Percentiles rank a stretch among this genome's conserved stretches.
Conservation (phyloP, 768 basidiomycete species). For the Suillus alpinus region DNA sequence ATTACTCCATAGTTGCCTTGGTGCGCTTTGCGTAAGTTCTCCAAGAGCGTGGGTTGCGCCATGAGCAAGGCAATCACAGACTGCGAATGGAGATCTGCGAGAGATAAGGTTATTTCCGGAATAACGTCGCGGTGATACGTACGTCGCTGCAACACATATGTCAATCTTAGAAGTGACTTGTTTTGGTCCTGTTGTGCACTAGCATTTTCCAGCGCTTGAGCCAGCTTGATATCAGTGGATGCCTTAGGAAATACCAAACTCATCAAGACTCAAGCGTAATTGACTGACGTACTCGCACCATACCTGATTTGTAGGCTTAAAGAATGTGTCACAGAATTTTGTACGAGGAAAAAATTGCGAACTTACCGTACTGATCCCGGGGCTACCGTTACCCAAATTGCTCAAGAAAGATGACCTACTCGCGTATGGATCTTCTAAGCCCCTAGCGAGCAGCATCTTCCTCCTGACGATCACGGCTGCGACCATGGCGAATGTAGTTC, state of each 20-base stretch:
- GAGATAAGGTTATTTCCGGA: not conserved
- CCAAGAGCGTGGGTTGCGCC: constrained; percentile 73
- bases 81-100: constrained; percentile 66
- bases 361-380: constrained; percentile 51
- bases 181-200: constrained; percentile 78
- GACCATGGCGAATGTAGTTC: constrained; percentile 97
- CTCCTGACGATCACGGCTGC: constrained; percentile 85
- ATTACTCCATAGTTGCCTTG: constrained; percentile 92
- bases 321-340: constrained; percentile 6
- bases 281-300: not conserved
- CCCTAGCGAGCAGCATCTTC: constrained; percentile 61
- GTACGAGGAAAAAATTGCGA: not conserved
- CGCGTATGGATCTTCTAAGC: constrained; percentile 78
- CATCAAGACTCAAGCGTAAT: constrained; percentile 10
- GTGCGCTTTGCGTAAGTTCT: constrained; percentile 85
- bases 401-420: constrained; percentile 29
- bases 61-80: constrained; percentile 85
- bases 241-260: constrained; percentile 20
- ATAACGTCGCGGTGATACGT: constrained; percentile 13
- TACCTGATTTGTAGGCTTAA: constrained; percentile 30
- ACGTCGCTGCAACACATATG: constrained; percentile 82
- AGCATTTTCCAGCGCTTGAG: constrained; percentile 69
- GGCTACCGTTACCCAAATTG: constrained; percentile 19
- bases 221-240: constrained; percentile 57
- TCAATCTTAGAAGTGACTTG: constrained; percentile 71